phyloP scores from a whole-genome alignment of 768 basidiomycete genomes.

The Termitomyces heimii region DNA sequence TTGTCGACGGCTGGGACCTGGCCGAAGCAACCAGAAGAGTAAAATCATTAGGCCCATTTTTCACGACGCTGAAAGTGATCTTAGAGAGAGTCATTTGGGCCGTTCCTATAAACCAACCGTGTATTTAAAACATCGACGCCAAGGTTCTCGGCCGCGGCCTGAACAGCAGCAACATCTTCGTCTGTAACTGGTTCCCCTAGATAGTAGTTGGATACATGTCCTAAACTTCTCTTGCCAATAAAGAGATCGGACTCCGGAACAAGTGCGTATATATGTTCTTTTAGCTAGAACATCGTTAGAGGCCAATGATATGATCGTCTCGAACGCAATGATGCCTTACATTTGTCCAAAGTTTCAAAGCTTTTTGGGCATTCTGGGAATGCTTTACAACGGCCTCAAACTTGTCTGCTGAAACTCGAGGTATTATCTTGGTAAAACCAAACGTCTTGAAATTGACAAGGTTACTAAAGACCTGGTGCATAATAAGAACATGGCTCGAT shows the following conservation, averaged over 20 bases:
- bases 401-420: slow-evolving; percentile 54
- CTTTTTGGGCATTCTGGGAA: slow-evolving; percentile 54
- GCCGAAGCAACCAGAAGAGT: slow-evolving; percentile 74
- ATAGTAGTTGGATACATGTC: slow-evolving; percentile 85
- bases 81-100: neutral
- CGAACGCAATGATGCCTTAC: slow-evolving; percentile 22
- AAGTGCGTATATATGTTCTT: slow-evolving; percentile 66
- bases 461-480: slow-evolving; percentile 45
- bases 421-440: slow-evolving; percentile 83
- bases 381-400: slow-evolving; percentile 58
- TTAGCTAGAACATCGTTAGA: slow-evolving; percentile 38
- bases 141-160: slow-evolving; percentile 68
- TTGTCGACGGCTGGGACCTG: slow-evolving; percentile 28
- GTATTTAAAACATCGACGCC: slow-evolving; percentile 80
- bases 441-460: slow-evolving; percentile 76
- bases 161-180: slow-evolving; percentile 71
- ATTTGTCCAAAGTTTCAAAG: slow-evolving; percentile 56
- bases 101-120: slow-evolving; percentile 36
- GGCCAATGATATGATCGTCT: neutral
- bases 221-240: slow-evolving; percentile 74
- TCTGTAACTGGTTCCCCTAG: slow-evolving; percentile 68
- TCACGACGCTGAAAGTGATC: slow-evolving; percentile 49
- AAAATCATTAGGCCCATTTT: slow-evolving; percentile 56
- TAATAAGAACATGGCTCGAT: neutral
- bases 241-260: slow-evolving; percentile 61